A percentile compares a stretch with the other conserved stretches of the same genome.
phyloP scores from a whole-genome alignment of 2,329 filamentous ascomycete species.

The Aspergillus phoenicis region DNA sequence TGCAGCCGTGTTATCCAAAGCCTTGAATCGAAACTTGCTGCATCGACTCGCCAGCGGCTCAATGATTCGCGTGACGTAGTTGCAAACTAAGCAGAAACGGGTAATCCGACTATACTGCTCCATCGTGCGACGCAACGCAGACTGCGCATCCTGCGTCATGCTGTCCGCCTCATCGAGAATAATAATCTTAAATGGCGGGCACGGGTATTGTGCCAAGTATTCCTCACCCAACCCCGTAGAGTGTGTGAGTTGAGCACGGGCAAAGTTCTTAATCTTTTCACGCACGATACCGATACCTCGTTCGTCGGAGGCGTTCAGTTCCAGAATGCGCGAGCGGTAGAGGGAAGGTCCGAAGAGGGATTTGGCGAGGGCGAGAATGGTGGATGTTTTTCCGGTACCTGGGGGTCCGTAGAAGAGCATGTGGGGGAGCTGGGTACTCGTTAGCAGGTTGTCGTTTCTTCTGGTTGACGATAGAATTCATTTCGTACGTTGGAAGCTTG shows the following conservation, averaged over 20 bases:
- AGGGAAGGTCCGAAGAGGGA: slow-evolving; percentile 96
- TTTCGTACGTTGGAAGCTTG: slow-evolving; percentile 81
- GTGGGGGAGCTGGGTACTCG: slow-evolving; percentile 71
- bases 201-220: slow-evolving; percentile 73
- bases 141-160: slow-evolving; percentile 98
- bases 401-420: slow-evolving; percentile 99
- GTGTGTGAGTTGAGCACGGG: slow-evolving; percentile 88
- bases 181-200: slow-evolving; percentile 98
- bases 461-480: not conserved
- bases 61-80: slow-evolving; percentile 98
- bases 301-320: slow-evolving; percentile 98
- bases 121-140: slow-evolving; percentile 91
- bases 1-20: slow-evolving; percentile 83
- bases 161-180: slow-evolving; percentile 97
- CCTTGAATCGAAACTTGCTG: slow-evolving; percentile 98
- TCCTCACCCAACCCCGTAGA: slow-evolving; percentile 67
- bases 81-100: slow-evolving; percentile 95
- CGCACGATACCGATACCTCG: slow-evolving; percentile 96
- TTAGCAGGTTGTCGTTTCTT: slow-evolving; percentile 2
- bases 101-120: slow-evolving; percentile 97
- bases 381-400: slow-evolving; percentile 96
- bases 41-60: slow-evolving; percentile 92
- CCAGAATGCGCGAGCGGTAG: slow-evolving; percentile 90
- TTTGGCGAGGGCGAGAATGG: slow-evolving; percentile 93
- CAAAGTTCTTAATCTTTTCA: slow-evolving; percentile 98